A percentile compares a stretch with the other conserved stretches of the same genome.
Conservation (phyloP, 495 filamentous ascomycete species). For the Penicillium desertorum region DNA sequence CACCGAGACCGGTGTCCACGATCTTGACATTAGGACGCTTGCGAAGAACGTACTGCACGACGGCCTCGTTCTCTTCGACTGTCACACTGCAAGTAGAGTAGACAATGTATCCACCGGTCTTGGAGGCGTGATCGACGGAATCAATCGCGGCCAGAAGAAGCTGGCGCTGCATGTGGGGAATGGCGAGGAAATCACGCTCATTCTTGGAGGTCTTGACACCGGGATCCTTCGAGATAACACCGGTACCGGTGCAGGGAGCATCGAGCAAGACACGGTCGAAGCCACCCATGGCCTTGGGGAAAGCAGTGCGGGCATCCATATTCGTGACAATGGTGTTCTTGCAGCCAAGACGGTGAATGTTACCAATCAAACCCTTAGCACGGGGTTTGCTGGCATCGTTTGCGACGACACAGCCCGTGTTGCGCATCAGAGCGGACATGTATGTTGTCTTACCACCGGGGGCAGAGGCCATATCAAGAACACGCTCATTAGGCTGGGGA, state of each 20-base stretch:
- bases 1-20: constrained; percentile 81
- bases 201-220: constrained; percentile 97
- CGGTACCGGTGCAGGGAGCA: constrained; percentile 78
- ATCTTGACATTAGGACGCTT: constrained; percentile 91
- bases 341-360: constrained; percentile 91
- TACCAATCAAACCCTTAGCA: constrained; percentile 95
- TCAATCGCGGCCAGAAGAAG: constrained; percentile 91
- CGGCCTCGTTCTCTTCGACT: constrained; percentile 89
- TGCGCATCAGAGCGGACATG: constrained; percentile 96
- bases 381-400: constrained; percentile 93
- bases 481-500: constrained; percentile 87
- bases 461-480: constrained; percentile 95
- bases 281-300: constrained; percentile 90
- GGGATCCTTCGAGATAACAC: constrained; percentile 93
- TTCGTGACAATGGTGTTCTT: constrained; percentile 95
- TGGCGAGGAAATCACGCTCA: constrained; percentile 83
- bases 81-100: constrained; percentile 93
- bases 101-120: constrained; percentile 90
- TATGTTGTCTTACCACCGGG: constrained; percentile 98
- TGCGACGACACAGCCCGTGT: constrained; percentile 93
- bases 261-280: constrained; percentile 85
- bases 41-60: constrained; percentile 87
- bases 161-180: constrained; percentile 93
- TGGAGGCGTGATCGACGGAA: constrained; percentile 79
- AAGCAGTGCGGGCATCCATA: constrained; percentile 81